These are phyloP conservation scores for Monosporascus sp. DNA, from an alignment of 2,329 filamentous ascomycete genomes.

Conservation along the genomic window DNA sequence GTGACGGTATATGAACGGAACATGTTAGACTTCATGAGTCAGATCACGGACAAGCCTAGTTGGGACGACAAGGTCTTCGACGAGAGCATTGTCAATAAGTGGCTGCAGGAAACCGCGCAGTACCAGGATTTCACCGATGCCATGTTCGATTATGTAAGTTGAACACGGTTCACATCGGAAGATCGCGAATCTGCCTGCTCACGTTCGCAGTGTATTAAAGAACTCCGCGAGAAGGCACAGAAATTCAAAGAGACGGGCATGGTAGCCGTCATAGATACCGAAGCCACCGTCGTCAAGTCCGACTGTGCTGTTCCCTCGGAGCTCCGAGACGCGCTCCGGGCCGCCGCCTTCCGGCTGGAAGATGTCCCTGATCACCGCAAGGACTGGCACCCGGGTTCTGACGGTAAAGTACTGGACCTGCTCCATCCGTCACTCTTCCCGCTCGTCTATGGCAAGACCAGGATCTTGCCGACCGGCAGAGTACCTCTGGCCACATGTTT, in stretches of 20 bases:
- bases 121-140: conserved; percentile 23
- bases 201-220: conserved; percentile 27
- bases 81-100: conserved; percentile 15
- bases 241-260: conserved; percentile 32
- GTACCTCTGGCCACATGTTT: conserved; percentile 28
- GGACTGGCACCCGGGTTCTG: conserved; percentile 58
- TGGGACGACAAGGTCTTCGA: conserved; percentile 21
- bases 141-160: conserved; percentile 32
- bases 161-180: neutral
- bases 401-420: conserved; percentile 54
- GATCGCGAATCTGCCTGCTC: neutral
- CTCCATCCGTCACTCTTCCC: conserved; percentile 62
- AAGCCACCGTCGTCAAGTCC: conserved; percentile 43
- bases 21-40: conserved; percentile 21
- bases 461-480: conserved; percentile 32
- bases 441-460: conserved; percentile 46
- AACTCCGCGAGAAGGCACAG: conserved; percentile 42
- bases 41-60: conserved; percentile 21
- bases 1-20: neutral
- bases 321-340: conserved; percentile 36
- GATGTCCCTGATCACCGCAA: conserved; percentile 41
- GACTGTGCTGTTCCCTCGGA: conserved; percentile 37
- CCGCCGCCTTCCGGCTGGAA: conserved; percentile 43
- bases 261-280: conserved; percentile 37
- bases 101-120: conserved; percentile 12